These are phyloP conservation scores for Fistulifera pelliculosa DNA, from an alignment of 108 stramenopile species.

Conservation along the genomic window DNA sequence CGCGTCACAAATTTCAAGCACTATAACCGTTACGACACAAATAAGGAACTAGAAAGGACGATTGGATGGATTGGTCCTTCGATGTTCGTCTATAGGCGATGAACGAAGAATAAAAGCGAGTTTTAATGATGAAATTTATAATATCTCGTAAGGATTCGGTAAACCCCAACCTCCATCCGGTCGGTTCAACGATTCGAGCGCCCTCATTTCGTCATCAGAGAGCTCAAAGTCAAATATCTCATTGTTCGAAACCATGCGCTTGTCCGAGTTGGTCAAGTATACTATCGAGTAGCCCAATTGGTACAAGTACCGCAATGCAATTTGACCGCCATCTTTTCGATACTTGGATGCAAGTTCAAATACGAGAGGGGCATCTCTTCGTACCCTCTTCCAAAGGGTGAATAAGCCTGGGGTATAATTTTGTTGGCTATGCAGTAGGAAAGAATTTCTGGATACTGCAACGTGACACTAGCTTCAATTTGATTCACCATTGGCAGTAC, in stretches of 20 bases:
- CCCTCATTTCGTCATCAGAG: conserved; percentile 19
- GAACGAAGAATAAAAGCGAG: no score
- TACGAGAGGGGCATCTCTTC: background rate
- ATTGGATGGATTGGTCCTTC: no score
- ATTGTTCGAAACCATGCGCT: conserved; percentile 1
- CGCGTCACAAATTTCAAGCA: no score
- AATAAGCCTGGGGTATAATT: conserved; percentile 7
- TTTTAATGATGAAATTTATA: no score
- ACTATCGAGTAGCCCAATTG: conserved; percentile 5
- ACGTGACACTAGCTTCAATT: conserved; percentile 20
- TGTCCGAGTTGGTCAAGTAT: conserved; percentile 4
- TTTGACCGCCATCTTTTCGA: conserved; percentile 8
- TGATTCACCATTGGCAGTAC: conserved; percentile 28
- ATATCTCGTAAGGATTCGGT: conserved; percentile 4
- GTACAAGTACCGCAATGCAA: conserved; percentile 8
- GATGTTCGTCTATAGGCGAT: no score
- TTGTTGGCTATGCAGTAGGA: conserved; percentile 1
- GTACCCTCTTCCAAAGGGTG: conserved; percentile 1
- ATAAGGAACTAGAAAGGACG: no score
- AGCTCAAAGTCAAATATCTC: conserved; percentile 13
- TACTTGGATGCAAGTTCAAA: background rate
- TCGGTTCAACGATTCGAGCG: conserved; percentile 13
- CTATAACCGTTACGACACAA: no score
- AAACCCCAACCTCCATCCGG: conserved; percentile 6
- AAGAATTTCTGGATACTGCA: conserved; percentile 11